Percentiles rank a stretch among this genome's conserved stretches.
Conservation (phyloP, 345 rosid genomes). For the Ailanthus altissimus region DNA sequence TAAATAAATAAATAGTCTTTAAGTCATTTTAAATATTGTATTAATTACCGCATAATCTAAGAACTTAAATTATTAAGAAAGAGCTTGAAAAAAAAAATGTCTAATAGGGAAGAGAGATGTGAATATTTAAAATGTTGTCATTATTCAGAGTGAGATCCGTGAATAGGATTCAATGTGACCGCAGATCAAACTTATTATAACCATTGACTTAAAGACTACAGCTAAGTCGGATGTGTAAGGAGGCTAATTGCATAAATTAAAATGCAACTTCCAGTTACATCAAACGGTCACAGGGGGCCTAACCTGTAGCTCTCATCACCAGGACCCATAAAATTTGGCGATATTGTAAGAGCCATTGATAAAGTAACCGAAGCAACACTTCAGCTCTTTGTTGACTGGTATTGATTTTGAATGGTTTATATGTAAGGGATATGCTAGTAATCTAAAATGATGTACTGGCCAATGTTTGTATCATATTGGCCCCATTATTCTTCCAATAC, state of each 20-base stretch:
- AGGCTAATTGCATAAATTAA: too few relatives aligned
- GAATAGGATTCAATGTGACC: background rate
- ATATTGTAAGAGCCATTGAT: background rate
- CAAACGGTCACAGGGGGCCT: background rate
- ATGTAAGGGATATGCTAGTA: background rate
- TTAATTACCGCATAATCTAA: too few relatives aligned
- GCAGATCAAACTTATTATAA: background rate
- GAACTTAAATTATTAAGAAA: too few relatives aligned
- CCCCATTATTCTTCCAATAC: background rate
- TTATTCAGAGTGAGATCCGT: background rate
- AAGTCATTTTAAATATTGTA: too few relatives aligned
- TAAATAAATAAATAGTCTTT: too few relatives aligned
- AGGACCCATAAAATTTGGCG: background rate
- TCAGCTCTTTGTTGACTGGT: conserved; percentile 22
- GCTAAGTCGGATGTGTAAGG: too few relatives aligned
- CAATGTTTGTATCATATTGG: background rate
- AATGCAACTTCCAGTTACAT: background rate
- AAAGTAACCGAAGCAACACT: background rate
- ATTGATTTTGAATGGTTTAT: conserved; percentile 2
- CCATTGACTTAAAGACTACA: conserved; percentile 2
- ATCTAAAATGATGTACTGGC: background rate
- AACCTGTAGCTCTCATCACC: background rate
- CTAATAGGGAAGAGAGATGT: too few relatives aligned
- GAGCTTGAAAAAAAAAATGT: too few relatives aligned
- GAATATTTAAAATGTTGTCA: too few relatives aligned